Conservation (phyloP, 2,329 filamentous ascomycete species). For the Teratosphaeriaceae sp. region DNA sequence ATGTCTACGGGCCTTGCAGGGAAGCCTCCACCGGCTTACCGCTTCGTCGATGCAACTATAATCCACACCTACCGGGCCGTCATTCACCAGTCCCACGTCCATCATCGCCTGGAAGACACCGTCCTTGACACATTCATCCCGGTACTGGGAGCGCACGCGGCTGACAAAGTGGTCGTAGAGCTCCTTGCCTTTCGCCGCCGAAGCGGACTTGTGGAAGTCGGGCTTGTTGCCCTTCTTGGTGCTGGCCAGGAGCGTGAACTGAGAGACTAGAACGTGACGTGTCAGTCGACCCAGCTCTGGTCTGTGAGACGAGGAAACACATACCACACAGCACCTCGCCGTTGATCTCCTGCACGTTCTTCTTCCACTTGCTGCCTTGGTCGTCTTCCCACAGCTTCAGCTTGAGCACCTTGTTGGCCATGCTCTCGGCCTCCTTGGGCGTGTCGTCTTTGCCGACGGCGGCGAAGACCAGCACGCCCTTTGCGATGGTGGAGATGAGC, state of each 20-base stretch:
- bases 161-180: conserved; percentile 80
- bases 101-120: conserved; percentile 99
- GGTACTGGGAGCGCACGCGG: conserved; percentile 67
- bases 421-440: conserved; percentile 73
- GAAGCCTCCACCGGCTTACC: conserved; percentile 33
- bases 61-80: conserved; percentile 61
- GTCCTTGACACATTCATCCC: conserved; percentile 72
- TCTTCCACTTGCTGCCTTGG: conserved; percentile 85
- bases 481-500: conserved; percentile 83
- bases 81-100: conserved; percentile 90
- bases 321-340: conserved; percentile 93
- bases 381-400: conserved; percentile 83
- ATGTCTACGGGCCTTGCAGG: too few relatives aligned
- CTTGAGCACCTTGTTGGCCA: conserved; percentile 82
- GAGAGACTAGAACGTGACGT: conserved; percentile 60
- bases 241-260: conserved; percentile 88
- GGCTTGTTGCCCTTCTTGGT: conserved; percentile 97
- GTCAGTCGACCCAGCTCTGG: not conserved
- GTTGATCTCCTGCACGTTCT: conserved; percentile 75
- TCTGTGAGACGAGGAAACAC: not conserved
- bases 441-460: conserved; percentile 88
- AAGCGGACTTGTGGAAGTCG: conserved; percentile 84
- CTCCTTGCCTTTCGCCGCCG: conserved; percentile 67
- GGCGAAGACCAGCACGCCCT: conserved; percentile 83
- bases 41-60: conserved; percentile 51